These are phyloP conservation scores for Boechera stricta DNA, from an alignment of 345 rosid species.

Conservation along the genomic window DNA sequence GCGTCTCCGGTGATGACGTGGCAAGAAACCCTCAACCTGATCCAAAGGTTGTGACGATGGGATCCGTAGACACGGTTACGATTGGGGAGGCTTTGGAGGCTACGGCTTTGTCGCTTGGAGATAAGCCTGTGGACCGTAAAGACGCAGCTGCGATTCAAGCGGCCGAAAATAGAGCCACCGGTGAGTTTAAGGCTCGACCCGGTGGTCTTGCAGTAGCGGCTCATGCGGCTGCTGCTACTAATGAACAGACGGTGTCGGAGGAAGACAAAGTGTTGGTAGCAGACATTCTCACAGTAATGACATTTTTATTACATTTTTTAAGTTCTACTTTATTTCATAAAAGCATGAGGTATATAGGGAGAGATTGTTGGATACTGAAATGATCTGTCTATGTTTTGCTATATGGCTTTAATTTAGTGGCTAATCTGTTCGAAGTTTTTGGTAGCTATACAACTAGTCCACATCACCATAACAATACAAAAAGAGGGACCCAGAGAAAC, in stretches of 20 bases:
- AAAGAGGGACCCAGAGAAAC: no score
- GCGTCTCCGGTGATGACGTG: slow-evolving; percentile 47
- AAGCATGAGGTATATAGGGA: background rate
- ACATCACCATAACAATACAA: no score
- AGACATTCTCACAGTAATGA: slow-evolving; percentile 52
- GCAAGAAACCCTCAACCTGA: slow-evolving; percentile 35
- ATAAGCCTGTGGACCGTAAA: slow-evolving; percentile 59
- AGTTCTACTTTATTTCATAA: background rate
- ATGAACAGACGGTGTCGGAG: slow-evolving; percentile 36
- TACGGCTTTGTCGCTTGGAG: slow-evolving; percentile 50
- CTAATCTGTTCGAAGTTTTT: no score
- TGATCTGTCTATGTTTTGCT: background rate
- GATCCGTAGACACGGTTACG: slow-evolving; percentile 42
- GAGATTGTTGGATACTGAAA: background rate
- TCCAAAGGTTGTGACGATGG: slow-evolving; percentile 29
- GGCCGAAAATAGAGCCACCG: slow-evolving; percentile 57
- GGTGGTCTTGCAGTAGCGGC: slow-evolving; percentile 57
- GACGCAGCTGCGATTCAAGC: slow-evolving; percentile 64
- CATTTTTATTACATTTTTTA: background rate
- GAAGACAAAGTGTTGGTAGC: slow-evolving; percentile 52
- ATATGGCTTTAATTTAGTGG: no score
- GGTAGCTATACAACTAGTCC: no score
- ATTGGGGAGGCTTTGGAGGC: slow-evolving; percentile 67
- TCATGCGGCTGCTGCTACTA: slow-evolving; percentile 53
- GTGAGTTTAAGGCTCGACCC: slow-evolving; percentile 31